A percentile compares a stretch with the other conserved stretches of the same genome.
Evolutionary conservation across 495 filamentous ascomycete genomes (phyloP).

Genomic region (Polyplosphaeria fusca): DNA sequence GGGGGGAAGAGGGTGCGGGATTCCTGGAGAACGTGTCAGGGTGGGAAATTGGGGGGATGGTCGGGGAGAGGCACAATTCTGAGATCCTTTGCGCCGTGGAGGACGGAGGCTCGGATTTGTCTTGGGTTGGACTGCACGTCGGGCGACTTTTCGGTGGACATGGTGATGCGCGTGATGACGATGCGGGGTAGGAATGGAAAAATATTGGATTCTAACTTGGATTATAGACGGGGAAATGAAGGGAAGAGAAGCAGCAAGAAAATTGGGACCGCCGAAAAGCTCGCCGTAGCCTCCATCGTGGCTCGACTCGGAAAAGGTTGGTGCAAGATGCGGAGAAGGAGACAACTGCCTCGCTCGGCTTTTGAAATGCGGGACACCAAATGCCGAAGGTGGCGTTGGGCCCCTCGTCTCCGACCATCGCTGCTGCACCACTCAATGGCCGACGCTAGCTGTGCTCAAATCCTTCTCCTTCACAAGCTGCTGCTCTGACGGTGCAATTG

Average conservation of each 20-base stretch:
- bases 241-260: too few species aligned
- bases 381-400: neutral
- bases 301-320: neutral
- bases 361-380: conserved; percentile 5
- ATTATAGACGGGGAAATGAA: too few species aligned
- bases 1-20: conserved; percentile 46
- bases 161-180: too few species aligned
- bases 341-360: neutral
- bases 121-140: conserved; percentile 1
- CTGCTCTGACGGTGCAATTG: too few species aligned
- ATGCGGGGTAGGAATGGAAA: too few species aligned
- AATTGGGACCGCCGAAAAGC: too few species aligned
- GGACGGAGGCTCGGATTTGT: conserved; percentile 41
- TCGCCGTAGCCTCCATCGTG: neutral
- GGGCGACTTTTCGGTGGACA: conserved; percentile 19
- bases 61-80: conserved; percentile 34
- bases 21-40: conserved; percentile 45
- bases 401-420: too few species aligned
- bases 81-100: conserved; percentile 45
- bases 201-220: too few species aligned
- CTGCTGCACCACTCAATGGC: too few species aligned
- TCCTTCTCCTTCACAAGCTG: too few species aligned
- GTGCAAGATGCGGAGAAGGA: neutral
- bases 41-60: neutral
- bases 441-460: too few species aligned